Evolutionary conservation across 1,139 yeast species (phyloP).

Genomic region (Ogataea hybrid): DNA sequence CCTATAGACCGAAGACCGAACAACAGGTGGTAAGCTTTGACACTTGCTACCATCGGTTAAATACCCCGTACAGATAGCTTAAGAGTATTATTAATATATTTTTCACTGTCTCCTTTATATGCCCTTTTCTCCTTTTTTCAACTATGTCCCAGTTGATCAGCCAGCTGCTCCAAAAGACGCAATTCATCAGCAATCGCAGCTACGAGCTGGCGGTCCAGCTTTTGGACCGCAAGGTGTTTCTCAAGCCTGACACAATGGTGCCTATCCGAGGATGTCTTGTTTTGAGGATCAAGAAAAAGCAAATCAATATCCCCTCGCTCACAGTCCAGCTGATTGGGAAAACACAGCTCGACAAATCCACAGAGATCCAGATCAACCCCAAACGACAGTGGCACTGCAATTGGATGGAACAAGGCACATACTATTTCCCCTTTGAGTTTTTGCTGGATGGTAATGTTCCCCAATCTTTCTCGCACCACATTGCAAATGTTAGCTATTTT

Average conservation of each 20-base stretch:
- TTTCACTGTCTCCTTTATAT: not conserved
- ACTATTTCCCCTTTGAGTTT: conserved; percentile 24
- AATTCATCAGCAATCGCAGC: not conserved
- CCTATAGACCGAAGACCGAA: no score
- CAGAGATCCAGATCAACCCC: conserved; percentile 5
- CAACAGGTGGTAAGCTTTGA: no score
- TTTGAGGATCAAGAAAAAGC: conserved; percentile 11
- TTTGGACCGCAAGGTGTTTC: conserved; percentile 1
- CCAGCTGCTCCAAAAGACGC: not conserved
- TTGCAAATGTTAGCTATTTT: conserved; percentile 16
- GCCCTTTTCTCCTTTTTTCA: conserved; percentile 1
- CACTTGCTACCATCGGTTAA: no score
- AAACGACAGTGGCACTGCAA: conserved; percentile 11
- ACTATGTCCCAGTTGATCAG: conserved; percentile 1
- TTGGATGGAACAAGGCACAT: conserved; percentile 14
- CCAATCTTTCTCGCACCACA: conserved; percentile 18
- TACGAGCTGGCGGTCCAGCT: not conserved
- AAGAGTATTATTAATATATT: not conserved
- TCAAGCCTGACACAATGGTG: conserved; percentile 6
- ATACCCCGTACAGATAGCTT: no score
- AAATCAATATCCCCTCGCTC: not conserved
- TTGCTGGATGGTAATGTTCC: conserved; percentile 19
- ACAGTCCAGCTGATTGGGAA: conserved; percentile 1
- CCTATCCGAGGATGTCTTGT: conserved; percentile 25
- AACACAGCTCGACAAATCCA: not conserved